A percentile compares a stretch with the other conserved stretches of the same genome.
Conservation (phyloP, 495 filamentous ascomycete species). For the Cercophora scortea region DNA sequence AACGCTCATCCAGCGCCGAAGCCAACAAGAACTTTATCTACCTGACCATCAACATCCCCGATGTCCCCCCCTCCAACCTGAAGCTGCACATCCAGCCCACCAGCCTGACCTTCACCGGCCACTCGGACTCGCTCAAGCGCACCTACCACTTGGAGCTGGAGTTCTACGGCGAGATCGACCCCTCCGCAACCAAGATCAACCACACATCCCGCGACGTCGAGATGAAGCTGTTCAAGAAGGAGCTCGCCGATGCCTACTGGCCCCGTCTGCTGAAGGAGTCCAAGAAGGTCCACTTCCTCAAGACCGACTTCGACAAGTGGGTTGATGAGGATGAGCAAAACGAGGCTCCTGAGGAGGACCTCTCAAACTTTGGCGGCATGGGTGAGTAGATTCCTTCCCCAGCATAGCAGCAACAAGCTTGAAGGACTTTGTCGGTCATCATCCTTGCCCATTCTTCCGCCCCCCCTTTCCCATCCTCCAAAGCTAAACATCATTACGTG, state of each 20-base stretch:
- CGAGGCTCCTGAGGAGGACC: slow-evolving; percentile 74
- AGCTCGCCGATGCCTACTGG: slow-evolving; percentile 85
- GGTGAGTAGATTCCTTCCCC: slow-evolving; percentile 28
- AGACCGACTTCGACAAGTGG: slow-evolving; percentile 99
- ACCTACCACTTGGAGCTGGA: slow-evolving; percentile 82
- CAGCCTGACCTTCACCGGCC: slow-evolving; percentile 71
- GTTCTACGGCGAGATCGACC: slow-evolving; percentile 88
- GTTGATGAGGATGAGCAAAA: slow-evolving; percentile 99
- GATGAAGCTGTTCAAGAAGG: slow-evolving; percentile 93
- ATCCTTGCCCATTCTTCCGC: background rate
- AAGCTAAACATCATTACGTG: slow-evolving; percentile 9
- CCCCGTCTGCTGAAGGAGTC: slow-evolving; percentile 82
- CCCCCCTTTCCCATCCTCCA: background rate
- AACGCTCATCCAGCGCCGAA: slow-evolving; percentile 80
- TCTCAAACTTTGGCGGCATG: slow-evolving; percentile 59
- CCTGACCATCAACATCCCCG: slow-evolving; percentile 79
- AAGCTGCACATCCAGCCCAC: slow-evolving; percentile 74
- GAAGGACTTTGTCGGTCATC: background rate
- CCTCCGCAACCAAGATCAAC: slow-evolving; percentile 67
- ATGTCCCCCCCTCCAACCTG: slow-evolving; percentile 60
- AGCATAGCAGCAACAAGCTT: background rate
- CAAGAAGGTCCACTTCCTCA: slow-evolving; percentile 90
- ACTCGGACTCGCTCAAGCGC: slow-evolving; percentile 69
- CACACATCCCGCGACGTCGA: slow-evolving; percentile 80
- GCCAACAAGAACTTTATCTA: slow-evolving; percentile 84